Percentiles rank a stretch among this genome's conserved stretches.
Evolutionary conservation across 164 flowering plant genomes (phyloP).

Genomic region (Dillenia turbinata): DNA sequence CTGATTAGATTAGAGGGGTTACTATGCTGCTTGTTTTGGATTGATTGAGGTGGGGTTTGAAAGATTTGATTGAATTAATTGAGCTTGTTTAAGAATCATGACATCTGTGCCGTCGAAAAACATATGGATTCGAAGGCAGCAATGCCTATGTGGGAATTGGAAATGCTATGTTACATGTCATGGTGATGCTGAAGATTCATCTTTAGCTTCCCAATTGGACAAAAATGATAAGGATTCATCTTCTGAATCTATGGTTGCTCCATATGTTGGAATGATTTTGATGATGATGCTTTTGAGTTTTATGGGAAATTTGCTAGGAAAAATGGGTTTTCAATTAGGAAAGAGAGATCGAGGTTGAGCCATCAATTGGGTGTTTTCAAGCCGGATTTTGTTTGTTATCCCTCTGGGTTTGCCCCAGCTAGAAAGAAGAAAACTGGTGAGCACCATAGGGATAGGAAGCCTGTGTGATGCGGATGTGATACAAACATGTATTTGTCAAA

Average conservation of each 20-base stretch:
- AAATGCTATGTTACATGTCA: slow-evolving; percentile 54
- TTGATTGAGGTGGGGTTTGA: too few species aligned
- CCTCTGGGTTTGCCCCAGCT: slow-evolving; percentile 53
- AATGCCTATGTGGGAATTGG: slow-evolving; percentile 81
- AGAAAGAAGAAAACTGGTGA: slow-evolving; percentile 47
- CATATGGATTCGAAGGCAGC: slow-evolving; percentile 61
- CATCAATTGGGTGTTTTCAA: slow-evolving; percentile 52
- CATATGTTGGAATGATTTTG: slow-evolving; percentile 67
- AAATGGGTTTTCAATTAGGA: slow-evolving; percentile 67
- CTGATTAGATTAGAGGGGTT: too few species aligned
- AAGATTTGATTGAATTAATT: too few species aligned
- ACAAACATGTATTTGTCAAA: slow-evolving; percentile 64
- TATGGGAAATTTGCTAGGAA: slow-evolving; percentile 59
- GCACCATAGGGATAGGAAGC: slow-evolving; percentile 59
- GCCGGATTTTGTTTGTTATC: slow-evolving; percentile 66
- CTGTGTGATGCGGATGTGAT: slow-evolving; percentile 68
- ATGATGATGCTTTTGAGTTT: slow-evolving; percentile 62
- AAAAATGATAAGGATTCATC: slow-evolving; percentile 21
- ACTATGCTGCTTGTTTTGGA: too few species aligned
- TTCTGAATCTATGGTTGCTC: slow-evolving; percentile 30
- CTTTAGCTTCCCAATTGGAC: slow-evolving; percentile 26
- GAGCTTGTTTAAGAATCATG: too few species aligned
- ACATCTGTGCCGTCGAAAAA: slow-evolving; percentile 26
- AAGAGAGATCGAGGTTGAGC: slow-evolving; percentile 57
- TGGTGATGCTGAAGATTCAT: slow-evolving; percentile 31